Conservation (phyloP, 106 monocot species). For the Alisma plantagoaquatica region DNA sequence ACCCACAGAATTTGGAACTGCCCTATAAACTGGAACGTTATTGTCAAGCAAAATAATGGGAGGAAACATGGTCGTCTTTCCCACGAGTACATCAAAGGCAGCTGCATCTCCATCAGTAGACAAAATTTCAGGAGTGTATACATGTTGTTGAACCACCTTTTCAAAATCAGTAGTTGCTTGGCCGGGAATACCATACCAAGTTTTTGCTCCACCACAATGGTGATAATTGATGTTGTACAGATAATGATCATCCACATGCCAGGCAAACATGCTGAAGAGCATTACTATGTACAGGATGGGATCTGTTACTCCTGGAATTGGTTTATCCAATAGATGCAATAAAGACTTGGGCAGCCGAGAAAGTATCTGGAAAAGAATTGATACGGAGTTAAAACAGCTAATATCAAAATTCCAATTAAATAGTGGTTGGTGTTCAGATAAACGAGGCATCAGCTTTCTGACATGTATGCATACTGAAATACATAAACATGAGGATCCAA, state of each 20-base stretch:
- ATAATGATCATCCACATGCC: constrained; percentile 99
- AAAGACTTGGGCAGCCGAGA: constrained; percentile 60
- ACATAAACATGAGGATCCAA: constrained; percentile 1
- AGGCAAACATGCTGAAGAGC: constrained; percentile 98
- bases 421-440: too few relatives aligned
- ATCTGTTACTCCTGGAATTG: constrained; percentile 94
- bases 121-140: constrained; percentile 65
- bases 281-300: constrained; percentile 99
- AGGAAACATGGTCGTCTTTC: constrained; percentile 95
- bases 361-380: constrained; percentile 35
- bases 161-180: constrained; percentile 75
- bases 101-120: constrained; percentile 53
- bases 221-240: constrained; percentile 99
- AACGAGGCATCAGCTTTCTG: too few relatives aligned
- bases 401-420: background rate
- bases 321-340: constrained; percentile 43
- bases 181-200: constrained; percentile 97
- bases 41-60: constrained; percentile 75
- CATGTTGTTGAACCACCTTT: constrained; percentile 48
- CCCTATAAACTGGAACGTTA: constrained; percentile 83
- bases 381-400: background rate
- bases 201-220: constrained; percentile 94
- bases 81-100: constrained; percentile 74
- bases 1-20: constrained; percentile 20
- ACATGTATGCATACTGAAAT: background rate